A percentile compares a stretch with the other conserved stretches of the same genome.
Evolutionary conservation across 1,284 basidiomycete species (phyloP).

Genomic region (Hypsizygus ulmarius): DNA sequence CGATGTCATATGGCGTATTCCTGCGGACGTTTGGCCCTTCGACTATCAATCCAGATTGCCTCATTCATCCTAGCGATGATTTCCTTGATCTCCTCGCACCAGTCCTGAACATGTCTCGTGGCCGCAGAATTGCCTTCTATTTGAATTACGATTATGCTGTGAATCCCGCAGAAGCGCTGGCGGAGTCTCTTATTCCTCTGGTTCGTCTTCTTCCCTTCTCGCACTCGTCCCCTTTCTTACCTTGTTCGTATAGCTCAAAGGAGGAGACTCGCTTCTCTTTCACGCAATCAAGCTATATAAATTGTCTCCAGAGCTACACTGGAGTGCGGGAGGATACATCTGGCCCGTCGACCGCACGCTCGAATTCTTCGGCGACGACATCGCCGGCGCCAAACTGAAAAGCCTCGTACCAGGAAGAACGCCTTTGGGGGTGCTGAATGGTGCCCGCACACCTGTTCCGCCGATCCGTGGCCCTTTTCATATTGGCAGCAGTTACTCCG

Average conservation of each 20-base stretch:
- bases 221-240: background rate
- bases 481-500: slow-evolving; percentile 22
- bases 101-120: slow-evolving; percentile 66
- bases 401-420: slow-evolving; percentile 17
- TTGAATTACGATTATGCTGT: slow-evolving; percentile 67
- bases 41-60: slow-evolving; percentile 49
- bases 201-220: slow-evolving; percentile 40
- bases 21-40: slow-evolving; percentile 64
- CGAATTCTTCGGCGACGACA: slow-evolving; percentile 52
- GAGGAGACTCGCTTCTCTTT: slow-evolving; percentile 70
- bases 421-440: slow-evolving; percentile 21
- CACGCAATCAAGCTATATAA: slow-evolving; percentile 75
- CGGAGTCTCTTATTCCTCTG: slow-evolving; percentile 66
- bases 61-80: slow-evolving; percentile 68
- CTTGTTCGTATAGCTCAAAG: slow-evolving; percentile 55
- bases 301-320: slow-evolving; percentile 68
- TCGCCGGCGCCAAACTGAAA: slow-evolving; percentile 26
- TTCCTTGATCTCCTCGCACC: slow-evolving; percentile 70
- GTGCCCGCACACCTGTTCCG: slow-evolving; percentile 19
- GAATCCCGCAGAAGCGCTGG: slow-evolving; percentile 67
- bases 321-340: slow-evolving; percentile 76
- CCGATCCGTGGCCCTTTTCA: slow-evolving; percentile 47
- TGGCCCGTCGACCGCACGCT: slow-evolving; percentile 74
- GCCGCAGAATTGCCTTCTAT: slow-evolving; percentile 69
- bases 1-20: slow-evolving; percentile 68